Evolutionary conservation across 176 grass and related monocot genomes (phyloP), one percentile per base, ranked within the genome.

Genomic region (Carex kokanica): DNA sequence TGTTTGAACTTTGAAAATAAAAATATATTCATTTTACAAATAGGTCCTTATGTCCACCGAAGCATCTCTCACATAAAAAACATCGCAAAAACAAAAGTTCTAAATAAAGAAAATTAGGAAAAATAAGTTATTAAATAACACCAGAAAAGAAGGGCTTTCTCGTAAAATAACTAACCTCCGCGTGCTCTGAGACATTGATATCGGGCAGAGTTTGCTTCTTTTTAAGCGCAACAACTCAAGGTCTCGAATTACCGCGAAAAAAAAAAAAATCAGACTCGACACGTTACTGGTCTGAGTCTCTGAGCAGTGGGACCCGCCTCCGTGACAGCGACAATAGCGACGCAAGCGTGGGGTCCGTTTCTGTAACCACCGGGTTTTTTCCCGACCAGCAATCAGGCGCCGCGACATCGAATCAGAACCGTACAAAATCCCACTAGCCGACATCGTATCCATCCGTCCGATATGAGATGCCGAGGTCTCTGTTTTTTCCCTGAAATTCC

Each of bases 161-260:
- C 5, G 21, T 16, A 77, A 77, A 77, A 77, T 1, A 6, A 1
- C 49, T 24, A 53, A 14, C 5, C 4, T 45, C 3, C 49, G 73
- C 73, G 73, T 77, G 73, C 73, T 77, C 73, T 77, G 73, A 54
- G 17, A 55, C 49, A 49, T 55, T 77, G 73, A 2, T 23, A 3
- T 73, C 18, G 1, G 6, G 0, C 73, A 77, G 73, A 16, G 73
- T 51, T 53, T 55, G 73, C 73, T 77, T 77, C 73, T 77, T 77
- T 77, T 56, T 6, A 55, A 31, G 73, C 45, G 13, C 10, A 77
- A 14, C 43, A n/a, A 25, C 43, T 24, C 10, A 24, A 52, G 27
- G 12, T 6, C 21, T 5, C 43, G 6, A 70, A 70, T 15, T 31
- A 64, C 24, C 60, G 5, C 34, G 45, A 49, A 40, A 7, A 40